phyloP scores from a whole-genome alignment of 2,329 filamentous ascomycete species.

The Fusarium napiforme region DNA sequence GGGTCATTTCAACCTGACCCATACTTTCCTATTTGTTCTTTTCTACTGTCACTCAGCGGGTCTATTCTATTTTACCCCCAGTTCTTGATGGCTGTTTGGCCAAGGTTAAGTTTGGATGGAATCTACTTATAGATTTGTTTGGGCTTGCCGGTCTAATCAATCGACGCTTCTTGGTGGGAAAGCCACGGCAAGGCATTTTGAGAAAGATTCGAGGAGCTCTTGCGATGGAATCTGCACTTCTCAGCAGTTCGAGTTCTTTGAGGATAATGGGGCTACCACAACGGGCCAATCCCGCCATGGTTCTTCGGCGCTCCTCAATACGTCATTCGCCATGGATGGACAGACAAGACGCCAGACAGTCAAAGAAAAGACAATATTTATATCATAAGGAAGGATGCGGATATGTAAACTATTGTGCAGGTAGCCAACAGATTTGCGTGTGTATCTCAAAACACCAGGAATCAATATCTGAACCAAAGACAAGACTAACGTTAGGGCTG shows the following conservation, averaged over 20 bases:
- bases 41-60: slow-evolving; percentile 27
- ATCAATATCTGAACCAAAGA: background rate
- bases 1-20: slow-evolving; percentile 75
- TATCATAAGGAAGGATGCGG: slow-evolving; percentile 12
- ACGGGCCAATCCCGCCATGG: background rate
- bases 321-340: slow-evolving; percentile 1
- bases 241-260: background rate
- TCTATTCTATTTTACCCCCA: slow-evolving; percentile 19
- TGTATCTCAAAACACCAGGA: slow-evolving; percentile 5
- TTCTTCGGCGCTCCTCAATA: slow-evolving; percentile 3
- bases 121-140: background rate
- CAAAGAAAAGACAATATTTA: slow-evolving; percentile 18
- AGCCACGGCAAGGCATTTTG: background rate
- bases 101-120: background rate
- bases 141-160: slow-evolving; percentile 14
- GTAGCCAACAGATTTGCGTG: slow-evolving; percentile 19
- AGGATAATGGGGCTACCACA: background rate
- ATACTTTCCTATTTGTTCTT: slow-evolving; percentile 37
- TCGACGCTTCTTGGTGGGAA: slow-evolving; percentile 13
- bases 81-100: slow-evolving; percentile 10
- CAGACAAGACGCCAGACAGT: slow-evolving; percentile 29
- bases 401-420: slow-evolving; percentile 12
- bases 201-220: background rate
- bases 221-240: background rate
- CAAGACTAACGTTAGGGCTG: background rate